Evolutionary conservation across 371 early-diverging fungal species (phyloP).

Genomic region (Mucor ambiguus): DNA sequence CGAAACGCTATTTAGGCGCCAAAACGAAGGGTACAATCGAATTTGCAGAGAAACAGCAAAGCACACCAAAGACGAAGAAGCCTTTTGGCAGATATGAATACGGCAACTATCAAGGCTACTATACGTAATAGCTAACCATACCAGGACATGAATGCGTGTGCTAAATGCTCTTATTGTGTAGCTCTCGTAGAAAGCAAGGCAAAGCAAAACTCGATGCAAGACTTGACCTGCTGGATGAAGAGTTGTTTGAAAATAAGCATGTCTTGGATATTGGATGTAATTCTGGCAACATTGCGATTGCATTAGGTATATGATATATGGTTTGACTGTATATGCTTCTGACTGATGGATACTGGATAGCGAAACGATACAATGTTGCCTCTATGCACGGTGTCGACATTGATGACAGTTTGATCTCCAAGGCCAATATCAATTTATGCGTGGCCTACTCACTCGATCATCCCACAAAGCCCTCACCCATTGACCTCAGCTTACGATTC

Average conservation of each 20-base stretch:
- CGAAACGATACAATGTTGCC: constrained; percentile 43
- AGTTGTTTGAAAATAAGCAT: constrained; percentile 57
- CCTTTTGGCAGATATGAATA: constrained; percentile 9
- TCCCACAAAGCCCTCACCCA: constrained; percentile 11
- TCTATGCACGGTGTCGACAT: constrained; percentile 78
- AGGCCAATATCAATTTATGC: constrained; percentile 57
- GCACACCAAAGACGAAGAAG: not conserved
- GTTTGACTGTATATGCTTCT: not conserved
- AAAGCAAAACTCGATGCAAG: constrained; percentile 58
- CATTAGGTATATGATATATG: constrained; percentile 49
- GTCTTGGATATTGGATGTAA: constrained; percentile 92
- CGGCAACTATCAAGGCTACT: constrained; percentile 37
- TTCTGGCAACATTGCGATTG: constrained; percentile 69
- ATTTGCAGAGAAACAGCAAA: not conserved
- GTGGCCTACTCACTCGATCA: constrained; percentile 47
- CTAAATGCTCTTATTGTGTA: not conserved
- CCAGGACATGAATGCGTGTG: not conserved
- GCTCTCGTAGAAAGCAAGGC: constrained; percentile 28
- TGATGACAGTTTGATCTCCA: constrained; percentile 66
- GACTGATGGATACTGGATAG: constrained; percentile 25
- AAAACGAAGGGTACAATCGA: constrained; percentile 10
- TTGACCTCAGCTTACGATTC: constrained; percentile 32
- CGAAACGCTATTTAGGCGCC: not conserved
- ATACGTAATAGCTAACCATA: constrained; percentile 12
- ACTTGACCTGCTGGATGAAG: constrained; percentile 52